These are phyloP conservation scores for Exserohilum rostratum DNA, from an alignment of 2,329 filamentous ascomycete species.

Conservation along the genomic window DNA sequence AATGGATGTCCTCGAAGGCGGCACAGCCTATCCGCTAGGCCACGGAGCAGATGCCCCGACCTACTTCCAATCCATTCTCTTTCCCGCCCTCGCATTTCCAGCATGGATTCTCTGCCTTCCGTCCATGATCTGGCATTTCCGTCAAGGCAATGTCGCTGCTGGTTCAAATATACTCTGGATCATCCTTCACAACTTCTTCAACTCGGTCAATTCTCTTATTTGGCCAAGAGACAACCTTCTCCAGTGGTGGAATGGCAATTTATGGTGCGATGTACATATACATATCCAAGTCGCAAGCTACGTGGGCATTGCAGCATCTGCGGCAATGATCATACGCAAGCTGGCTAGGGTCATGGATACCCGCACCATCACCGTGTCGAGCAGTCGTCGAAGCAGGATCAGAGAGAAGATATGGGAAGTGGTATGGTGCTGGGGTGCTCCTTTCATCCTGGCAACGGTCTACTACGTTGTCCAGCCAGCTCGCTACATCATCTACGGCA, in stretches of 20 bases:
- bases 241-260: conserved; percentile 63
- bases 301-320: conserved; percentile 59
- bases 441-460: conserved; percentile 60
- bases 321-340: conserved; percentile 65
- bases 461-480: conserved; percentile 66
- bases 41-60: conserved; percentile 15
- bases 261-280: conserved; percentile 69
- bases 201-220: conserved; percentile 66
- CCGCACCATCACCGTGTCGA: conserved; percentile 60
- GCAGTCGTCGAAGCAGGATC: conserved; percentile 56
- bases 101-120: conserved; percentile 61
- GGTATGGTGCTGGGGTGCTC: conserved; percentile 62
- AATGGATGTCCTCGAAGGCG: neutral
- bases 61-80: conserved; percentile 47
- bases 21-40: neutral
- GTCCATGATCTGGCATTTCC: conserved; percentile 65
- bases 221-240: conserved; percentile 65
- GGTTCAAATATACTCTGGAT: conserved; percentile 63
- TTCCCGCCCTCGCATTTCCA: conserved; percentile 59
- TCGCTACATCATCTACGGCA: conserved; percentile 64
- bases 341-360: conserved; percentile 67
- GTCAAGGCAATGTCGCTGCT: conserved; percentile 66
- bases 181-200: conserved; percentile 62
- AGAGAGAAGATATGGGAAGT: conserved; percentile 59
- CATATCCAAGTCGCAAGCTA: conserved; percentile 62